phyloP scores from a whole-genome alignment of 1,139 yeast species.

The Meyerozyma smithsonii region DNA sequence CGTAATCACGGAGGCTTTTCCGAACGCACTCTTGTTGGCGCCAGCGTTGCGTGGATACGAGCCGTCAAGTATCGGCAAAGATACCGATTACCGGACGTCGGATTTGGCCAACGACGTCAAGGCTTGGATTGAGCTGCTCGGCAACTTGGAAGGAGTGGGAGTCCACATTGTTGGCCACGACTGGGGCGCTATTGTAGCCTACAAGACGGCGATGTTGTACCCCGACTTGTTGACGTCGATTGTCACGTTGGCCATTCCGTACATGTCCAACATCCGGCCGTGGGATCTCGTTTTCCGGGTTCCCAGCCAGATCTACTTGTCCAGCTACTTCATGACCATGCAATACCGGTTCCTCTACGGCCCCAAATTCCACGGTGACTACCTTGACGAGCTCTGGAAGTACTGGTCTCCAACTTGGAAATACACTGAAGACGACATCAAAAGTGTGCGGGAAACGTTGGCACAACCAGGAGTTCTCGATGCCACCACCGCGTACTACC shows the following conservation, averaged over 20 bases:
- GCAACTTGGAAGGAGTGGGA: constrained; percentile 15
- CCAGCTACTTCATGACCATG: constrained; percentile 41
- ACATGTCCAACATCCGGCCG: constrained; percentile 22
- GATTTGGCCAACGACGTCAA: constrained; percentile 34
- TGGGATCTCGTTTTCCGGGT: constrained; percentile 27
- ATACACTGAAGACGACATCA: constrained; percentile 23
- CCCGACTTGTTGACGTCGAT: constrained; percentile 35
- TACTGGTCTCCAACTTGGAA: constrained; percentile 43
- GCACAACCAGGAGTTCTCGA: constrained; percentile 26
- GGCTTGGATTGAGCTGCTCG: constrained; percentile 25
- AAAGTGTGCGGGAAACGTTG: constrained; percentile 25
- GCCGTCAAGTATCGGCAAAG: constrained; percentile 26
- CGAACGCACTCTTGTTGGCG: constrained; percentile 24
- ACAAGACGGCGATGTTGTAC: constrained; percentile 30
- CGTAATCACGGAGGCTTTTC: constrained; percentile 15
- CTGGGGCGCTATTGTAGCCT: constrained; percentile 42
- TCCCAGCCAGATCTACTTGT: constrained; percentile 34
- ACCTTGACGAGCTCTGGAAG: constrained; percentile 32
- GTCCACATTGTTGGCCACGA: constrained; percentile 43
- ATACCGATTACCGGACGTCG: constrained; percentile 21
- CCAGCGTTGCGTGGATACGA: constrained; percentile 44
- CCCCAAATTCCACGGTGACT: constrained; percentile 18
- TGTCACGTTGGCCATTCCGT: constrained; percentile 39
- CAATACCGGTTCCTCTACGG: constrained; percentile 26
- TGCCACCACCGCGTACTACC: constrained; percentile 39